These are phyloP conservation scores for Hypsizygus marmoreus DNA, from an alignment of 768 basidiomycete genomes.

Conservation along the genomic window DNA sequence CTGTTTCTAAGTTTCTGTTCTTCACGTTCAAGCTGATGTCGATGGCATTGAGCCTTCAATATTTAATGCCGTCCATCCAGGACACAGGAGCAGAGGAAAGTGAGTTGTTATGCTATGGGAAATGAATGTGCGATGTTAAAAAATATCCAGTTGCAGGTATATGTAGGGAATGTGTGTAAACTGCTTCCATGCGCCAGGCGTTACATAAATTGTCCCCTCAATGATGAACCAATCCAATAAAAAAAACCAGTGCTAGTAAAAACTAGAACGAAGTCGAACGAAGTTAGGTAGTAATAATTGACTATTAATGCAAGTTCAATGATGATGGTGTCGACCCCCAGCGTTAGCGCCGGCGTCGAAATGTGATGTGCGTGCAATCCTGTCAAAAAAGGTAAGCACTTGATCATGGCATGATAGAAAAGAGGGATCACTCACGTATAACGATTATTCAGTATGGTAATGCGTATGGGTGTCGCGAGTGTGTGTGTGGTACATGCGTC, in stretches of 20 bases:
- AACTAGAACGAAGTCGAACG: not conserved
- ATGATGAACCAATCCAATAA: too few relatives aligned
- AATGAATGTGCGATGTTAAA: not conserved
- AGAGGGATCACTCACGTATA: not conserved
- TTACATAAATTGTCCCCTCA: too few relatives aligned
- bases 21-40: not conserved
- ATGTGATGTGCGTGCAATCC: too few relatives aligned
- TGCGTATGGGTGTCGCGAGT: not conserved
- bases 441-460: not conserved
- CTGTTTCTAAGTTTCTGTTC: not conserved
- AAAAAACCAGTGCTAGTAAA: too few relatives aligned
- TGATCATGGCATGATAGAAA: not conserved
- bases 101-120: not conserved
- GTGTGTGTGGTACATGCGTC: too few relatives aligned
- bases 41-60: not conserved
- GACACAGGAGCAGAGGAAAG: too few relatives aligned
- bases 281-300: too few relatives aligned
- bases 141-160: too few relatives aligned
- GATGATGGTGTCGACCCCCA: not conserved
- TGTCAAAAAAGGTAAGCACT: not conserved
- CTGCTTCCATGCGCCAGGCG: not conserved
- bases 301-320: not conserved
- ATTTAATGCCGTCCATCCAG: too few relatives aligned
- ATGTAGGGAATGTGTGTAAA: not conserved
- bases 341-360: not conserved